Evolutionary conservation across 2,329 filamentous ascomycete genomes (phyloP).

Genomic region (Colletotrichum navitas): DNA sequence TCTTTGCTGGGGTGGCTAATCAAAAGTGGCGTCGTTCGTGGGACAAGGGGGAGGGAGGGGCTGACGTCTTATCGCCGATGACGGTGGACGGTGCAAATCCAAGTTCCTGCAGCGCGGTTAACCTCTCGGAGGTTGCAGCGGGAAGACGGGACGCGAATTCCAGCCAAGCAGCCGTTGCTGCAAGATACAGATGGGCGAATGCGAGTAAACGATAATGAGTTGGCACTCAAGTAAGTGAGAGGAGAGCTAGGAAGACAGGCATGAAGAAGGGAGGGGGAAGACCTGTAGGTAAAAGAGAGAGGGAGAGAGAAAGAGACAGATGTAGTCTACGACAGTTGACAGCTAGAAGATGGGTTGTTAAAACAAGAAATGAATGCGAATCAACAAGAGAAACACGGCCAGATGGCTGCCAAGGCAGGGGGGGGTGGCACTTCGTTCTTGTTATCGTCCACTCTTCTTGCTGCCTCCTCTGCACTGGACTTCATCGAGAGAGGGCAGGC

Average conservation of each 20-base stretch:
- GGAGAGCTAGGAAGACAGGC: not conserved
- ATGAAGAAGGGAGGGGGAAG: constrained; percentile 17
- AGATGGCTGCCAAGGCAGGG: constrained; percentile 39
- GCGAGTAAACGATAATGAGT: not conserved
- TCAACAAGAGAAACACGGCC: constrained; percentile 26
- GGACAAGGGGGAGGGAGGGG: constrained; percentile 4
- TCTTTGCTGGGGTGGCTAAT: constrained; percentile 24
- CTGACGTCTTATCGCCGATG: constrained; percentile 35
- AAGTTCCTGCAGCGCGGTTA: constrained; percentile 24
- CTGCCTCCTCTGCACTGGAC: constrained; percentile 28
- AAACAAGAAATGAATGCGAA: constrained; percentile 41
- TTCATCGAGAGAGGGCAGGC: constrained; percentile 15
- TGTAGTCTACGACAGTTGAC: constrained; percentile 19
- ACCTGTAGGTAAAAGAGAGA: constrained; percentile 2
- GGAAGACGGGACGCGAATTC: not conserved
- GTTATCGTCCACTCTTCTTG: constrained; percentile 38
- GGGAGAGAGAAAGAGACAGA: constrained; percentile 3
- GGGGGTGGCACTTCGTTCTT: constrained; percentile 17
- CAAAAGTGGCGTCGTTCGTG: constrained; percentile 19
- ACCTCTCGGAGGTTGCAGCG: constrained; percentile 17
- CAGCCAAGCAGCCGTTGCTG: constrained; percentile 19
- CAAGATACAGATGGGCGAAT: constrained; percentile 6
- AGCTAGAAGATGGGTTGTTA: constrained; percentile 27
- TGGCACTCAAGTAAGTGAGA: not conserved
- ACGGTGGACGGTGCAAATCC: constrained; percentile 12